Percentiles rank a stretch among this genome's conserved stretches.
phyloP scores from a whole-genome alignment of 108 stramenopile species.

The Cyclotella cryptica region DNA sequence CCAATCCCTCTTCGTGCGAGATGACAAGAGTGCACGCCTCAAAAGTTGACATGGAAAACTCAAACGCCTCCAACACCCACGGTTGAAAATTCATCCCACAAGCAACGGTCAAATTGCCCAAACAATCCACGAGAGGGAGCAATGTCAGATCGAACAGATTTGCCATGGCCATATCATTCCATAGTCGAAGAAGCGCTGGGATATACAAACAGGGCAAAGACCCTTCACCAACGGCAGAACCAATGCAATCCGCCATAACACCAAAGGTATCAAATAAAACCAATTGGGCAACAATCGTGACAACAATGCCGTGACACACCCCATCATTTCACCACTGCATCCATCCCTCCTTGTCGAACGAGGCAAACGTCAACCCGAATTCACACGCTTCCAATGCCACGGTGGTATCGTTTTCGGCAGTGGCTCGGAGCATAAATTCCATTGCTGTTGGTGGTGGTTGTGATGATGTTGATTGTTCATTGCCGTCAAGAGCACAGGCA shows the following conservation, averaged over 20 bases:
- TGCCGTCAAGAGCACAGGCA: constrained; percentile 71
- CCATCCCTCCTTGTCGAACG: constrained; percentile 60
- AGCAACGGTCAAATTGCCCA: constrained; percentile 76
- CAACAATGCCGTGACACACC: constrained; percentile 53
- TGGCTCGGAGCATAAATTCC: constrained; percentile 85
- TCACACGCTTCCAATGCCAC: constrained; percentile 91
- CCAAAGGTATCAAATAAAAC: constrained; percentile 88
- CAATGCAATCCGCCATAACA: constrained; percentile 86
- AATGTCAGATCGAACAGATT: constrained; percentile 84
- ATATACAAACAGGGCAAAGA: constrained; percentile 75
- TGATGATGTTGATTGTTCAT: no score
- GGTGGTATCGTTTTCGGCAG: constrained; percentile 48
- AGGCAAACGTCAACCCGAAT: constrained; percentile 88
- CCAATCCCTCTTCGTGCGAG: constrained; percentile 59
- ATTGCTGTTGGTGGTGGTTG: no score
- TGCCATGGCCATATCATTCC: constrained; percentile 59
- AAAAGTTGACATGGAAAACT: constrained; percentile 80
- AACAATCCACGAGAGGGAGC: constrained; percentile 89
- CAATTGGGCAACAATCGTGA: constrained; percentile 75
- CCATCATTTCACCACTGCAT: constrained; percentile 69
- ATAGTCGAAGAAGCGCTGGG: constrained; percentile 73
- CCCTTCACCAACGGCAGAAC: constrained; percentile 81
- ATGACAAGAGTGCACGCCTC: constrained; percentile 73
- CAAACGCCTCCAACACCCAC: constrained; percentile 83
- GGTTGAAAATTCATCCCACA: constrained; percentile 89